Evolutionary conservation across 176 grass and related monocot genomes (phyloP).

Genomic region (Melocanna baccifera): DNA sequence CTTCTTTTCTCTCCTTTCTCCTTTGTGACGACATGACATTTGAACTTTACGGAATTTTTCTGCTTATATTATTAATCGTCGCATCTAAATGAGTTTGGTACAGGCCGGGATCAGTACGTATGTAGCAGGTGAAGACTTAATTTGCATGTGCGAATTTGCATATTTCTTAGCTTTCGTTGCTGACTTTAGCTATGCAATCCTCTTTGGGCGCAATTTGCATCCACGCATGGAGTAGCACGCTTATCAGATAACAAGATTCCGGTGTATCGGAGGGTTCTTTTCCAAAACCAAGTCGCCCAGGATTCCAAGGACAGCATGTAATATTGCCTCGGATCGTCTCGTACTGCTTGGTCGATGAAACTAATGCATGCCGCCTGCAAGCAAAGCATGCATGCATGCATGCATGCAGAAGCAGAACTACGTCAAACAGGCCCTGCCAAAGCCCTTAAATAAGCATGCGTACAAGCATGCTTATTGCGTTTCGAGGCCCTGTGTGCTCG

Average conservation of each 20-base stretch:
- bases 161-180: neutral
- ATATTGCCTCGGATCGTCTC: neutral
- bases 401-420: neutral
- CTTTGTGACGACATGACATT: neutral
- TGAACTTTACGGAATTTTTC: neutral
- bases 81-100: neutral
- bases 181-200: neutral
- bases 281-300: neutral
- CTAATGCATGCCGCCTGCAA: neutral
- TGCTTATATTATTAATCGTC: neutral
- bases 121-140: neutral
- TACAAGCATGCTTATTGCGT: conserved; percentile 27
- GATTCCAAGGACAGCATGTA: neutral
- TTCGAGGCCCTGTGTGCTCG: conserved; percentile 7
- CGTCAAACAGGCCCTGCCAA: conserved; percentile 40
- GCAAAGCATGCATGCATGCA: neutral
- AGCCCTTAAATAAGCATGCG: conserved; percentile 20
- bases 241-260: neutral
- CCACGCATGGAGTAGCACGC: neutral
- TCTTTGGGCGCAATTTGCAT: neutral
- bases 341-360: neutral
- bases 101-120: neutral
- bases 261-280: neutral
- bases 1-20: neutral
- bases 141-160: neutral